Conservation (phyloP, 2,329 filamentous ascomycete species). For the Venturia carpophila region DNA sequence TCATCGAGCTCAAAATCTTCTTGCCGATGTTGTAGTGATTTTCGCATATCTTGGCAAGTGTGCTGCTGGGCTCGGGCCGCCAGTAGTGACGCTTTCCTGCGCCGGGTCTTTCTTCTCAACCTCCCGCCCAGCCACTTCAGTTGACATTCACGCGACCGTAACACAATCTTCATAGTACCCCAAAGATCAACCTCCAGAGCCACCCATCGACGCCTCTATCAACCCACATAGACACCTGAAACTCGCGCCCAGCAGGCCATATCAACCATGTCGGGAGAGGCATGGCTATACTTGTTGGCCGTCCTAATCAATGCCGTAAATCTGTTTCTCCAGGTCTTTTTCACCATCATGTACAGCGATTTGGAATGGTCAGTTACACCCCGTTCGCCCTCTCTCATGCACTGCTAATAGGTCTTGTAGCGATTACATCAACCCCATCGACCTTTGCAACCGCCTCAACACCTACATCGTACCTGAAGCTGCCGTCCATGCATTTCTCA, state of each 20-base stretch:
- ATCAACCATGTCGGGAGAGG: slow-evolving; percentile 83
- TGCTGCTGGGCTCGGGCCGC: neutral
- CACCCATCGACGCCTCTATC: neutral
- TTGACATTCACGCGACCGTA: slow-evolving; percentile 7
- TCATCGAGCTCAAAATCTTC: neutral
- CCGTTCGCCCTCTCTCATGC: neutral
- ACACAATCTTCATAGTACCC: slow-evolving; percentile 1
- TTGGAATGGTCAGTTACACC: slow-evolving; percentile 79
- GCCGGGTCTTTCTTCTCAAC: neutral
- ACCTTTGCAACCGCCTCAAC: slow-evolving; percentile 99
- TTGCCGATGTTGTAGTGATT: neutral
- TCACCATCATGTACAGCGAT: slow-evolving; percentile 99
- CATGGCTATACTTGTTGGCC: slow-evolving; percentile 95
- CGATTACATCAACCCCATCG: slow-evolving; percentile 99
- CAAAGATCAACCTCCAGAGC: neutral
- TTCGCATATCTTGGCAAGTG: neutral
- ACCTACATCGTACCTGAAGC: slow-evolving; percentile 99
- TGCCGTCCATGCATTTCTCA: slow-evolving; percentile 92
- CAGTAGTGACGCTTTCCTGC: neutral
- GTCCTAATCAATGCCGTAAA: slow-evolving; percentile 99
- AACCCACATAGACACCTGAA: neutral
- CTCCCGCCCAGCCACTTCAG: neutral
- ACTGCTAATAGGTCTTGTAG: slow-evolving; percentile 39
- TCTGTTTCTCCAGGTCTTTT: slow-evolving; percentile 98
- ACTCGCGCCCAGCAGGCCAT: slow-evolving; percentile 3